These are phyloP conservation scores for Cladosporium velox DNA, from an alignment of 2,329 filamentous ascomycete genomes.

Conservation along the genomic window DNA sequence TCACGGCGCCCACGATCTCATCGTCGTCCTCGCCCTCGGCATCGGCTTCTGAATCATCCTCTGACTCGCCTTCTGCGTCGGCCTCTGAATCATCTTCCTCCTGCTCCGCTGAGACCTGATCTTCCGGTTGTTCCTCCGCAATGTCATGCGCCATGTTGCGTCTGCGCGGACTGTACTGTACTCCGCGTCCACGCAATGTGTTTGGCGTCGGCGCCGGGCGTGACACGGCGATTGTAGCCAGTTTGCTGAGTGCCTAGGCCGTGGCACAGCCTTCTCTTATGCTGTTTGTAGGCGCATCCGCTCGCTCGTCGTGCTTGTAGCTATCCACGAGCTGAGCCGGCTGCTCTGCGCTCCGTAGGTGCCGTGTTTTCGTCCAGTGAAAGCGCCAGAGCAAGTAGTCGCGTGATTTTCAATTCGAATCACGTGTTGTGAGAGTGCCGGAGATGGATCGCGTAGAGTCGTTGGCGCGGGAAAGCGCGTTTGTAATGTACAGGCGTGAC, in stretches of 20 bases:
- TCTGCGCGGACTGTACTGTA: constrained; percentile 30
- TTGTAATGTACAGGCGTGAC: constrained; percentile 11
- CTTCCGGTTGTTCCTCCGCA: constrained; percentile 34
- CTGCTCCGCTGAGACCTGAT: constrained; percentile 40
- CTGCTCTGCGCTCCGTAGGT: not conserved
- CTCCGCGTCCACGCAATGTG: constrained; percentile 38
- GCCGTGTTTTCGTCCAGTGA: not conserved
- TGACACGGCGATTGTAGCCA: constrained; percentile 39
- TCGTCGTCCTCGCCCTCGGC: constrained; percentile 47
- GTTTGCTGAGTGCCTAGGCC: constrained; percentile 25
- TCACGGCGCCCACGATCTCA: constrained; percentile 41
- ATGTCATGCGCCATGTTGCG: constrained; percentile 27
- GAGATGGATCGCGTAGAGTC: not conserved
- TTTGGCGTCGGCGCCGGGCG: constrained; percentile 36
- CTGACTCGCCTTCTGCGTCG: constrained; percentile 46
- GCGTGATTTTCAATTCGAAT: constrained; percentile 5
- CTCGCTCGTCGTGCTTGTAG: not conserved
- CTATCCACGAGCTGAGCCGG: not conserved
- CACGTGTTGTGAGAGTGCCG: not conserved
- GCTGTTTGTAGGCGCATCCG: constrained; percentile 14
- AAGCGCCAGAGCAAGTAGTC: not conserved
- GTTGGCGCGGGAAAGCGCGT: constrained; percentile 1
- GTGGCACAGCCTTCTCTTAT: constrained; percentile 15
- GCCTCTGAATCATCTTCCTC: constrained; percentile 37
- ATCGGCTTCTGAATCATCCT: constrained; percentile 45